A percentile compares a stretch with the other conserved stretches of the same genome.
Conservation (phyloP, 225 moss, liverwort and hornwort species). For the Rhytidiadelphus loreus region DNA sequence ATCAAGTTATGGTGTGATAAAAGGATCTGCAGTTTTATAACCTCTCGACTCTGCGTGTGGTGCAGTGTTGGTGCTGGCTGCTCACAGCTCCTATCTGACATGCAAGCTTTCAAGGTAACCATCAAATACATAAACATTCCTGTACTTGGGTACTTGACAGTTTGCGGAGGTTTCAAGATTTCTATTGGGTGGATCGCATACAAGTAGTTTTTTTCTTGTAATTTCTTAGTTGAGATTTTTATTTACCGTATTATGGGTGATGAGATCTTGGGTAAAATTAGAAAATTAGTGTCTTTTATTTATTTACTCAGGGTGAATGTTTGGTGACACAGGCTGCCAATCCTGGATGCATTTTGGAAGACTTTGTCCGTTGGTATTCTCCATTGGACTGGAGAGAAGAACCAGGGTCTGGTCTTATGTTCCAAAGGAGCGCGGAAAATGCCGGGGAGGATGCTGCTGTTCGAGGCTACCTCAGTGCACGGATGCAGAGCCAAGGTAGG, state of each 20-base stretch:
- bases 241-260: not conserved
- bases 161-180: not conserved
- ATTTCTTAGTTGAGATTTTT: not conserved
- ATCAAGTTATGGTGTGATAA: not conserved
- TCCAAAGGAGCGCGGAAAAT: conserved; percentile 25
- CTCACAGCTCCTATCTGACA: conserved; percentile 94
- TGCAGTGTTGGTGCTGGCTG: conserved; percentile 95
- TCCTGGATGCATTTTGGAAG: conserved; percentile 94
- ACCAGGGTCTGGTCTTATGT: conserved; percentile 56
- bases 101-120: conserved; percentile 90
- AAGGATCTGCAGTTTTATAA: not conserved
- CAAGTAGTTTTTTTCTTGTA: not conserved
- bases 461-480: conserved; percentile 79
- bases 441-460: conserved; percentile 36
- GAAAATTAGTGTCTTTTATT: not conserved
- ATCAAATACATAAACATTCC: not conserved
- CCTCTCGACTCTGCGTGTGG: not conserved
- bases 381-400: conserved; percentile 93
- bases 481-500: conserved; percentile 85
- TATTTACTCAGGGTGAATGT: not conserved
- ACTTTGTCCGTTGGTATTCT: conserved; percentile 99
- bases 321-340: conserved; percentile 64
- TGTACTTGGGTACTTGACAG: not conserved
- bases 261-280: not conserved
- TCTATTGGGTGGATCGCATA: not conserved